Evolutionary conservation across 2,329 filamentous ascomycete genomes (phyloP), one percentile per base, ranked within the genome.

Genomic region (Lachnellula hyalina): DNA sequence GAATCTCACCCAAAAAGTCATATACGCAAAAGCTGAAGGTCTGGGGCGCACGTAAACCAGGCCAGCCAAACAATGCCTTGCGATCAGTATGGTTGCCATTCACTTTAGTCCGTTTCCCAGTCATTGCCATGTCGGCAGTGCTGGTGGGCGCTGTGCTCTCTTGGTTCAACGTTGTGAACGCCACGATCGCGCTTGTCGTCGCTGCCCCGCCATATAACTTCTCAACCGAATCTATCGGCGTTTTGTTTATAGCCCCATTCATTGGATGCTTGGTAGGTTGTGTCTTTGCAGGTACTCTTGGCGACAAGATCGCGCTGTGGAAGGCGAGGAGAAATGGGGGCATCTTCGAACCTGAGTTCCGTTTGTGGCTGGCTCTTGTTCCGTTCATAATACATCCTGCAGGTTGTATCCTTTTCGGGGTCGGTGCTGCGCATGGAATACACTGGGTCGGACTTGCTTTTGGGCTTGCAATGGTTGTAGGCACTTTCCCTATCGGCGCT

Each of bases 301-400:
- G 54, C 3, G 57, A 59, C 32, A 52, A 73, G 60, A 79, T 82
- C 58, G 74, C 81, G 38, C 71, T 75, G 35, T 78, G 75, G 73
- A 60, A 66, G 57, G 54, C 56, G 25, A 41, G 55, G 49, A 34
- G 60, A 42, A 57, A 67, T 61, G 54, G 65, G 23, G 65, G 62
- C 17, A 56, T 71, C 28, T 68, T 67, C 47, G 71, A 74, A 44
- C 71, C 72, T 2, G 72, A 73, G 59, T 70, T 71, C 54, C 61
- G 67, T 12, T 58, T 71, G 47, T 52, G 64, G n/a, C 50, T 65
- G n/a, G 58, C 66, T 4, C 52, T 63, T 36, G 61, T 64, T 14
- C 61, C 62, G 25, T 60, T 63, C 2, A 54, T 67, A 17, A 56
- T 68, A 8, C 28, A 32, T 32, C 28, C 28, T 11, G 28, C 8